Evolutionary conservation across 2,329 filamentous ascomycete genomes (phyloP).

Genomic region (Huntiella abstrusa): DNA sequence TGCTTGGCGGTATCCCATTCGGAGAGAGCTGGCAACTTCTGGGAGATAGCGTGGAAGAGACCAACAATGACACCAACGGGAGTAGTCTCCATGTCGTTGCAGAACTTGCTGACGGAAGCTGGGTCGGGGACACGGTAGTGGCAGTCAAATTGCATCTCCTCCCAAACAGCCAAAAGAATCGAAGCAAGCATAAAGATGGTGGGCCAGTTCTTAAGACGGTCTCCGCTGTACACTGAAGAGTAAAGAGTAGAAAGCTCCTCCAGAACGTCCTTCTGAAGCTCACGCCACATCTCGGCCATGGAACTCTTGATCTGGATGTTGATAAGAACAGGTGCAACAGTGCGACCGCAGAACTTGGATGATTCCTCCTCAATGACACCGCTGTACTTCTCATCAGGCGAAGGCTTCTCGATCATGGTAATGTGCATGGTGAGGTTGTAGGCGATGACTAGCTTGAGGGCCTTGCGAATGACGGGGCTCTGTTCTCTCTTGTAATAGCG

Average conservation of each 20-base stretch:
- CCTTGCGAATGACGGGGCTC: slow-evolving; percentile 80
- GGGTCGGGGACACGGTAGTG: slow-evolving; percentile 84
- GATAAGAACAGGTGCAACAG: slow-evolving; percentile 92
- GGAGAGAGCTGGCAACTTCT: slow-evolving; percentile 79
- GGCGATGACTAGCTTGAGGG: slow-evolving; percentile 80
- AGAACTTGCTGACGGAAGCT: slow-evolving; percentile 79
- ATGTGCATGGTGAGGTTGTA: slow-evolving; percentile 93
- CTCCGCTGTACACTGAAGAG: slow-evolving; percentile 93
- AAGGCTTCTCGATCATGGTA: slow-evolving; percentile 80
- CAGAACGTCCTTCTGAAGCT: slow-evolving; percentile 86
- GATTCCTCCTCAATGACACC: slow-evolving; percentile 73
- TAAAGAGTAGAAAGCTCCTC: slow-evolving; percentile 85
- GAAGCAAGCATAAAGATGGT: slow-evolving; percentile 96
- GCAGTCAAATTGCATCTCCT: slow-evolving; percentile 97
- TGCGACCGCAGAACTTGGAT: slow-evolving; percentile 78
- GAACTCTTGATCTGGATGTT: slow-evolving; percentile 99
- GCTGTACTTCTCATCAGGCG: slow-evolving; percentile 56
- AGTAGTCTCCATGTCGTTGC: slow-evolving; percentile 87
- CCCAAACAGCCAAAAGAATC: slow-evolving; percentile 86
- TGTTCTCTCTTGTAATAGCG: slow-evolving; percentile 82
- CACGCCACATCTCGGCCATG: slow-evolving; percentile 94
- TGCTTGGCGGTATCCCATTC: slow-evolving; percentile 92
- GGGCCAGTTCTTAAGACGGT: slow-evolving; percentile 96
- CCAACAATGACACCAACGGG: slow-evolving; percentile 93
- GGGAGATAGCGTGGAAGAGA: slow-evolving; percentile 92